Percentiles rank a stretch among this genome's conserved stretches.
Conservation (phyloP, 164 flowering plant species). For the Umbellularia californica region DNA sequence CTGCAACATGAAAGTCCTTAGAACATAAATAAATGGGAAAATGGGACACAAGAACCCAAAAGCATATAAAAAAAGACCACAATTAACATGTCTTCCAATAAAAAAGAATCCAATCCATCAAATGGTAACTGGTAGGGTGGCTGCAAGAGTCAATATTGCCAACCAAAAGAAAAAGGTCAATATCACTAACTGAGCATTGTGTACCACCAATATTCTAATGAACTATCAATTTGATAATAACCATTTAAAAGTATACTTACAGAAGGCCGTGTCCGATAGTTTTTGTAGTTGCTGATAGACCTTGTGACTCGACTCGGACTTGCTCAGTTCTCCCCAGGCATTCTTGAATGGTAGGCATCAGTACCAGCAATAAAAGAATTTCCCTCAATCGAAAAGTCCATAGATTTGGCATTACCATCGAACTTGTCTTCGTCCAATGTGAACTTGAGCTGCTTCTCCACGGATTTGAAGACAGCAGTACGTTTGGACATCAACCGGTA, state of each 20-base stretch:
- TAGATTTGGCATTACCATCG: slow-evolving; percentile 24
- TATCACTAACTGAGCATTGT: too few species aligned
- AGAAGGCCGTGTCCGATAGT: slow-evolving; percentile 31
- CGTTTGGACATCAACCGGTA: slow-evolving; percentile 67
- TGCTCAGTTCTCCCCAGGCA: neutral
- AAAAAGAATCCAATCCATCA: too few species aligned
- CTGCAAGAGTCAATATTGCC: too few species aligned
- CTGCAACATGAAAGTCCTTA: too few species aligned
- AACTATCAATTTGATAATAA: too few species aligned
- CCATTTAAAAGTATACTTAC: slow-evolving; percentile 16
- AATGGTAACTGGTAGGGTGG: too few species aligned
- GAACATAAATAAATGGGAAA: too few species aligned
- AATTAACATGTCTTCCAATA: too few species aligned
- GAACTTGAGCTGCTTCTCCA: slow-evolving; percentile 79
- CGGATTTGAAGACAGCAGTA: slow-evolving; percentile 60
- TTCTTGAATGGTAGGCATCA: neutral
- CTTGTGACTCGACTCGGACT: slow-evolving; percentile 6
- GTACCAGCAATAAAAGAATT: slow-evolving; percentile 21
- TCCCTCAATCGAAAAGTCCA: slow-evolving; percentile 22
- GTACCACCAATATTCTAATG: too few species aligned
- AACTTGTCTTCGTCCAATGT: slow-evolving; percentile 34
- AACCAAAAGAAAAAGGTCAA: too few species aligned
- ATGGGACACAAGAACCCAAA: too few species aligned
- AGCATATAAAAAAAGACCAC: too few species aligned
- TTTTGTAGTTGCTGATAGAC: slow-evolving; percentile 17